phyloP scores from a whole-genome alignment of 257 asterid species.

The Primulina huaijiensis region DNA sequence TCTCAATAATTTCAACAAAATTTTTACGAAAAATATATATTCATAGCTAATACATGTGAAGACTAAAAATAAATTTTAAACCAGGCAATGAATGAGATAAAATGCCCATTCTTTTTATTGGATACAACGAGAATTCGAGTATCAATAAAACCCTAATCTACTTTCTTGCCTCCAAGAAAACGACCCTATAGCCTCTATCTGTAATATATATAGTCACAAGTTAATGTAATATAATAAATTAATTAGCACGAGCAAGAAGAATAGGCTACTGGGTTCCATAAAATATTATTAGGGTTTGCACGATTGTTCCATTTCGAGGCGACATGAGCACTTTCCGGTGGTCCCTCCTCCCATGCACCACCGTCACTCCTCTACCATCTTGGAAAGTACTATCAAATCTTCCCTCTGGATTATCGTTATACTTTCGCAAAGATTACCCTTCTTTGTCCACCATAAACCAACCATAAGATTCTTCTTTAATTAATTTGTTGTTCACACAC shows the following conservation, averaged over 20 bases:
- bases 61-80: no score
- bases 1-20: no score
- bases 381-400: slow-evolving; percentile 39
- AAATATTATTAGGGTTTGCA: slow-evolving; percentile 21
- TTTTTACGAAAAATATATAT: no score
- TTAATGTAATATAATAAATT: background rate
- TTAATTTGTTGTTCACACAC: no score
- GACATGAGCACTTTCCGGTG: slow-evolving; percentile 83
- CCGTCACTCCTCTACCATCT: slow-evolving; percentile 20
- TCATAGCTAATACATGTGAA: no score
- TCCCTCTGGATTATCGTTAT: slow-evolving; percentile 37
- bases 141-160: slow-evolving; percentile 22
- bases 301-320: slow-evolving; percentile 56
- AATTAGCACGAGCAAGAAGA: slow-evolving; percentile 8
- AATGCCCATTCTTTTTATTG: background rate
- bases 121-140: slow-evolving; percentile 1
- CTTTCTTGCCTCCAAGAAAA: slow-evolving; percentile 32
- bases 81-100: no score
- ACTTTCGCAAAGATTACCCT: slow-evolving; percentile 30
- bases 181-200: slow-evolving; percentile 22
- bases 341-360: slow-evolving; percentile 50
- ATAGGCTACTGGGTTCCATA: slow-evolving; percentile 14
- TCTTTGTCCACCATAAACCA: slow-evolving; percentile 10
- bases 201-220: background rate
- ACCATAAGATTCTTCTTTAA: background rate